Evolutionary conservation across 1,139 yeast genomes (phyloP).

Genomic region (Hansenula anomala): DNA sequence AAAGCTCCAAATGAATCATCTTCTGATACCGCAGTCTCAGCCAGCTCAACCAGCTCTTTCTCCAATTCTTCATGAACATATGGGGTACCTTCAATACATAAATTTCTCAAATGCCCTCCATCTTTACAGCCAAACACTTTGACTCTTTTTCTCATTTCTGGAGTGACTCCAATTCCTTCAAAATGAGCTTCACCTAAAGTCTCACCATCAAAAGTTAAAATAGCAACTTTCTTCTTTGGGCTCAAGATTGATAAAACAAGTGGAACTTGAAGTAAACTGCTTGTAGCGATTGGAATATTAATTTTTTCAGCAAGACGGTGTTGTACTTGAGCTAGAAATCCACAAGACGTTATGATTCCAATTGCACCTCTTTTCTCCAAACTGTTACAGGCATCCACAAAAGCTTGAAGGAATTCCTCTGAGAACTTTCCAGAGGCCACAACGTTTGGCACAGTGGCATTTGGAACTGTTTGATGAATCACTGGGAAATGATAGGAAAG

Average conservation of each 20-base stretch:
- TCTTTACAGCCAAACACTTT: constrained; percentile 19
- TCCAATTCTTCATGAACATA: constrained; percentile 23
- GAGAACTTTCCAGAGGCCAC: constrained; percentile 18
- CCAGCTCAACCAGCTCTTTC: constrained; percentile 22
- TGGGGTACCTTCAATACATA: constrained; percentile 20
- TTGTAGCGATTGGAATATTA: constrained; percentile 28
- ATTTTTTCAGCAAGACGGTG: constrained; percentile 18
- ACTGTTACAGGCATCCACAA: constrained; percentile 11
- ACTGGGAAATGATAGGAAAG: constrained; percentile 20
- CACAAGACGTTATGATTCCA: constrained; percentile 14
- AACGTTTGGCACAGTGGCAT: constrained; percentile 8
- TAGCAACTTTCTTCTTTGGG: constrained; percentile 23
- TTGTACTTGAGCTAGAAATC: constrained; percentile 23
- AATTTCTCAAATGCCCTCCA: constrained; percentile 22
- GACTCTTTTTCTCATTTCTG: constrained; percentile 16
- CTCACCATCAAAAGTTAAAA: constrained; percentile 27
- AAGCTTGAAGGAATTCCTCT: constrained; percentile 5
- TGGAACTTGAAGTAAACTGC: constrained; percentile 28
- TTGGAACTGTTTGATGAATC: constrained; percentile 10
- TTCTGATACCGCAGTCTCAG: constrained; percentile 10
- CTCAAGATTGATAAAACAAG: constrained; percentile 19
- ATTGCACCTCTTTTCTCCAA: constrained; percentile 13
- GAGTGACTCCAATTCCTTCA: constrained; percentile 25
- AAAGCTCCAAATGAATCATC: constrained; percentile 22
- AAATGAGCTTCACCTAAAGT: constrained; percentile 25